Evolutionary conservation across 2,329 filamentous ascomycete genomes (phyloP).

Genomic region (Fusarium protoensiforme): DNA sequence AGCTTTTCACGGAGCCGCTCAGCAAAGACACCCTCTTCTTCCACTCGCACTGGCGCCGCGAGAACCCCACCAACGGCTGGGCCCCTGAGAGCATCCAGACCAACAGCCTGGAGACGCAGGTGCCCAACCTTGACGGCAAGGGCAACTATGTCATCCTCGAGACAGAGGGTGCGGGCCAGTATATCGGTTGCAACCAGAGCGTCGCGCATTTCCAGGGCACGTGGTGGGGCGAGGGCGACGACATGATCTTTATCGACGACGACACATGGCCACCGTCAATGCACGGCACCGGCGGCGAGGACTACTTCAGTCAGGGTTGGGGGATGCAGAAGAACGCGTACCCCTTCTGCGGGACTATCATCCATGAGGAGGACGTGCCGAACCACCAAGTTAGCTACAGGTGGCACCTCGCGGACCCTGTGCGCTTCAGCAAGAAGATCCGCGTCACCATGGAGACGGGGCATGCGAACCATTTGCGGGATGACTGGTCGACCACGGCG

Average conservation of each 20-base stretch:
- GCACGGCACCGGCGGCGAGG: conserved; percentile 48
- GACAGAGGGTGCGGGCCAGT: conserved; percentile 44
- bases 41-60: conserved; percentile 48
- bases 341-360: conserved; percentile 47
- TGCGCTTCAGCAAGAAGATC: conserved; percentile 46
- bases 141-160: conserved; percentile 47
- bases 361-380: conserved; percentile 48
- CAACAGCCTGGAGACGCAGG: conserved; percentile 47
- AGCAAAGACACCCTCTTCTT: conserved; percentile 47
- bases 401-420: conserved; percentile 48
- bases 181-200: conserved; percentile 48
- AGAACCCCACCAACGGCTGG: conserved; percentile 49
- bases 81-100: conserved; percentile 45
- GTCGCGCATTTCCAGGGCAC: conserved; percentile 48
- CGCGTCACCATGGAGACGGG: conserved; percentile 43
- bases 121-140: conserved; percentile 45
- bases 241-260: conserved; percentile 51
- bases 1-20: conserved; percentile 41
- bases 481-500: conserved; percentile 47
- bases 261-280: conserved; percentile 49
- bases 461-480: conserved; percentile 46
- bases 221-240: conserved; percentile 50
- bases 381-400: conserved; percentile 47
- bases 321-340: conserved; percentile 51
- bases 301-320: conserved; percentile 49